Base-by-base conservation (phyloP, 2,329 filamentous ascomycete species). In the Aspergillus fijiensis region DNA sequence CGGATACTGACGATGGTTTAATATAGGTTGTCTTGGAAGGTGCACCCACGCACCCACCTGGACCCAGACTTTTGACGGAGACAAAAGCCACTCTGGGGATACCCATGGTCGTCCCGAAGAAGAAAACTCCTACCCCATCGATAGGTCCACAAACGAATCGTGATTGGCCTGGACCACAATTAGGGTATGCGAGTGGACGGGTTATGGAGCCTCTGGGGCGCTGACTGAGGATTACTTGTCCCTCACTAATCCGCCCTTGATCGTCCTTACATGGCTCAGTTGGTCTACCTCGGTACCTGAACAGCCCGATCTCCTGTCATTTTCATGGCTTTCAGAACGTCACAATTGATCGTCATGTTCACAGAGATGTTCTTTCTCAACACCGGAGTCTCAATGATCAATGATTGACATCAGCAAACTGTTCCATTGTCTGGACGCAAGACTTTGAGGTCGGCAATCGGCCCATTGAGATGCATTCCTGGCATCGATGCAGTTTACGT, bases 161-260 rank as follows among this genome's bases (percentile, higher is more conserved):
- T 45, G 39, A 45, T 45, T 45, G 39, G 39, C 39, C 16, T 45
- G 6, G 39, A 19, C 16, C 14, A 19, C 14, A 45, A 16, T 45
- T 45, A 45, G 39, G 14, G 39, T 45, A 19, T 45, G 39, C 39
- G 39, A 45, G 39, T 19, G 14, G 39, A n/a, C 39, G 39, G 39
- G n/a, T 45, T 19, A 45, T 45, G 49, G 35, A 58, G 49, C 48
- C 6, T 14, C 56, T 51, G 14, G 39, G 39, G 14, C 39, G 60
- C 58, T 62, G 60, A 62, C 60, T n/a, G 45, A 54, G 57, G 58
- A 57, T 62, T 62, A 60, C 58, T 60, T 49, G 60, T 60, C 60
- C 48, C 54, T 62, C 60, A 60, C 58, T 51, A 57, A 62, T 59
- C 27, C n/a, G 12, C 52, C 21, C 16, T 45, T 31, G 57, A 56